Conservation (phyloP, 2,329 filamentous ascomycete genomes). For the Sarocladium kiliense region DNA sequence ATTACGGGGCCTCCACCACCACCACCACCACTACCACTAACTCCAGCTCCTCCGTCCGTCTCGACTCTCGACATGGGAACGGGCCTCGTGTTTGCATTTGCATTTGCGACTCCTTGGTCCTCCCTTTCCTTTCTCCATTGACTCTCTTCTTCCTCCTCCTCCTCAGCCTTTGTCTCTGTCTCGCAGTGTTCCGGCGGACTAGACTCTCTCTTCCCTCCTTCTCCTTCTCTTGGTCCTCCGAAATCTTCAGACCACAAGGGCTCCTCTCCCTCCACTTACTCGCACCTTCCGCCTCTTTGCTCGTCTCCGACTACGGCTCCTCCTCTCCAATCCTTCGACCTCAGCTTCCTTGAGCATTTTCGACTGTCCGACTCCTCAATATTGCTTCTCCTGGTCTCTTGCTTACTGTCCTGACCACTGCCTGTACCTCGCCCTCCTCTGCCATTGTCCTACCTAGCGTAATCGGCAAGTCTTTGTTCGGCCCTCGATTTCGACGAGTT, state of each 20-base stretch:
- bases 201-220: not conserved
- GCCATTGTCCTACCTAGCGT: not conserved
- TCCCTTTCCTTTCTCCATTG: slow-evolving; percentile 8
- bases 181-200: not conserved
- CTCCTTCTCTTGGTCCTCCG: no score
- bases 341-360: not conserved
- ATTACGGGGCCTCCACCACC: slow-evolving; percentile 7
- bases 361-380: not conserved
- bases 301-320: not conserved
- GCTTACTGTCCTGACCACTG: not conserved
- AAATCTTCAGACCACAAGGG: no score
- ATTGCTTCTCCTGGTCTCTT: not conserved
- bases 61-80: slow-evolving; percentile 7
- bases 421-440: not conserved
- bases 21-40: slow-evolving; percentile 3
- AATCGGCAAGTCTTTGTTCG: not conserved
- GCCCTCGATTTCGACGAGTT: not conserved
- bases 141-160: not conserved
- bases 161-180: not conserved
- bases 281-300: not conserved
- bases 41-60: slow-evolving; percentile 14
- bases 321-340: not conserved
- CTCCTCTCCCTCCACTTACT: not conserved
- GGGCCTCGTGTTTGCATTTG: slow-evolving; percentile 8
- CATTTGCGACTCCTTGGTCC: slow-evolving; percentile 6